Percentiles rank a stretch among this genome's conserved stretches.
phyloP scores from a whole-genome alignment of 2,329 filamentous ascomycete species.

The Thelonectria blattea region DNA sequence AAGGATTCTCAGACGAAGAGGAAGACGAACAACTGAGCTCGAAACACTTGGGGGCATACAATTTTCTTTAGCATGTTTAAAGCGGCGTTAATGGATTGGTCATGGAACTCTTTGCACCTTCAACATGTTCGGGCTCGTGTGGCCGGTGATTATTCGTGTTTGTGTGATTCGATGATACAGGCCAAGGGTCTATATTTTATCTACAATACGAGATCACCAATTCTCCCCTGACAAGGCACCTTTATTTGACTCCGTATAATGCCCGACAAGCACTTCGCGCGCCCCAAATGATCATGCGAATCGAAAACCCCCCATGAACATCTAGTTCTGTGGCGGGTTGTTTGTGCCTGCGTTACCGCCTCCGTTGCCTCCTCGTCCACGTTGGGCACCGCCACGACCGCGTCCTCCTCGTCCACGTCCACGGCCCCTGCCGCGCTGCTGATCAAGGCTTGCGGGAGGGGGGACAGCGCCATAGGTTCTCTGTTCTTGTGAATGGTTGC shows the following conservation, averaged over 20 bases:
- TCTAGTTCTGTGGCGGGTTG: constrained; percentile 32
- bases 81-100: constrained; percentile 27
- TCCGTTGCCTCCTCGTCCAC: constrained; percentile 44
- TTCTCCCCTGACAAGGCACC: constrained; percentile 14
- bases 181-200: constrained; percentile 33
- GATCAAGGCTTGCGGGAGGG: constrained; percentile 64
- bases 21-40: constrained; percentile 28
- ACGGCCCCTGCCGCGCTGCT: constrained; percentile 48
- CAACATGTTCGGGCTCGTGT: neutral
- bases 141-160: constrained; percentile 20
- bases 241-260: constrained; percentile 7
- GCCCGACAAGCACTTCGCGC: constrained; percentile 11
- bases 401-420: constrained; percentile 50
- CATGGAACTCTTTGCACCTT: constrained; percentile 5
- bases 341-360: constrained; percentile 24
- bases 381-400: constrained; percentile 44
- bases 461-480: constrained; percentile 61
- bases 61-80: constrained; percentile 15
- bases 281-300: constrained; percentile 6
- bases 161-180: constrained; percentile 36
- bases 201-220: constrained; percentile 16
- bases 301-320: constrained; percentile 1
- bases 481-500: constrained; percentile 30
- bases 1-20: constrained; percentile 27
- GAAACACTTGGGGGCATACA: neutral